phyloP scores from a whole-genome alignment of 768 basidiomycete genomes.

The Pluteus cervinus region DNA sequence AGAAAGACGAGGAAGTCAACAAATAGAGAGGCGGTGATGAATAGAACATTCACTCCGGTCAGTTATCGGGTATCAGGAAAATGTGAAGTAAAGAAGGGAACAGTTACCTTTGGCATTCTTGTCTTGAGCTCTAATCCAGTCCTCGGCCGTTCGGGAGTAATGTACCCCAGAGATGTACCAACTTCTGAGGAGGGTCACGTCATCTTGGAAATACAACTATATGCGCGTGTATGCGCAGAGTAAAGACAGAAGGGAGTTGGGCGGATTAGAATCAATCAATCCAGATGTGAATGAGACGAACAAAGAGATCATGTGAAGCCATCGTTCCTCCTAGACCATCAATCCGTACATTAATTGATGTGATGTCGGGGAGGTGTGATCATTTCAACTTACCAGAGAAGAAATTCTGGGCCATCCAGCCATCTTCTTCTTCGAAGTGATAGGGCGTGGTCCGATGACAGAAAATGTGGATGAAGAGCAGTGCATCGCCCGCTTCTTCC shows the following conservation, averaged over 20 bases:
- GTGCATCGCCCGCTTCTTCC: slow-evolving; percentile 24
- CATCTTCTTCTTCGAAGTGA: slow-evolving; percentile 62
- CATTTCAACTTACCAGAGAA: slow-evolving; percentile 41
- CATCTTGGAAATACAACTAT: slow-evolving; percentile 58
- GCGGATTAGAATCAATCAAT: background rate
- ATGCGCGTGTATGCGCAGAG: background rate
- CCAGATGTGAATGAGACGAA: slow-evolving; percentile 15
- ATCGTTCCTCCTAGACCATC: slow-evolving; percentile 53
- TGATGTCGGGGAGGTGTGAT: background rate
- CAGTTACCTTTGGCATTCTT: slow-evolving; percentile 33
- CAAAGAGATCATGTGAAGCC: slow-evolving; percentile 60
- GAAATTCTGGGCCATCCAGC: slow-evolving; percentile 74
- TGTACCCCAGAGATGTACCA: slow-evolving; percentile 62
- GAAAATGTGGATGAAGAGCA: slow-evolving; percentile 69
- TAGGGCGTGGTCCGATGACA: slow-evolving; percentile 60
- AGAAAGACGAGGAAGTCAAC: background rate
- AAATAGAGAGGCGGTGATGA: background rate
- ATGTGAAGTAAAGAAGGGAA: no score
- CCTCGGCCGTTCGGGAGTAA: slow-evolving; percentile 58
- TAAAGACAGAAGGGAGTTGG: background rate
- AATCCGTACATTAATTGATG: background rate
- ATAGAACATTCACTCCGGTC: no score
- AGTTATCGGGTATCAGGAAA: no score
- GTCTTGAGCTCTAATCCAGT: slow-evolving; percentile 60
- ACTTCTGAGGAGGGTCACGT: slow-evolving; percentile 50